Evolutionary conservation across 257 asterid genomes (phyloP).

Genomic region (Euphrasia confusa): DNA sequence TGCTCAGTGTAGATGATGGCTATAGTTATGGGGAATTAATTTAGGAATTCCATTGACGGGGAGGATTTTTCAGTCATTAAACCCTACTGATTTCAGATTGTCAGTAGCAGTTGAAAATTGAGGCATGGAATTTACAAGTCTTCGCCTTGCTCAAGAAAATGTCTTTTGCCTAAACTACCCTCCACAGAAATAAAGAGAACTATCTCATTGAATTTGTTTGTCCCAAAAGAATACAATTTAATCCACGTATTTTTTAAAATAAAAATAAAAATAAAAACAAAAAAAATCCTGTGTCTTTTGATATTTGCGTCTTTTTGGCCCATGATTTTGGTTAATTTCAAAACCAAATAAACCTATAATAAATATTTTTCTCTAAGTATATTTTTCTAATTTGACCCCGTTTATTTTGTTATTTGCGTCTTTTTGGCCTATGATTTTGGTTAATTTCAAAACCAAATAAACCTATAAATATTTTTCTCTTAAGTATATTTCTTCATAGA

Average conservation of each 20-base stretch:
- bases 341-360: too few species aligned
- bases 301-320: too few species aligned
- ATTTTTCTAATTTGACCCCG: slow-evolving; percentile 18
- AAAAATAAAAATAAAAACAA: too few species aligned
- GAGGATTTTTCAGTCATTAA: slow-evolving; percentile 2
- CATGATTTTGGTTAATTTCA: too few species aligned
- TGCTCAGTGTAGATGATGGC: background rate
- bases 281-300: too few species aligned
- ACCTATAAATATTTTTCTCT: background rate
- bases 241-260: too few species aligned
- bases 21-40: background rate
- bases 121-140: background rate
- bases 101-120: background rate
- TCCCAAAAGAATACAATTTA: too few species aligned
- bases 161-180: slow-evolving; percentile 1
- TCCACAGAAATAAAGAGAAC: background rate
- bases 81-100: background rate
- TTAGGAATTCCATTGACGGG: slow-evolving; percentile 1
- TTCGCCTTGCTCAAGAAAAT: background rate
- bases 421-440: background rate
- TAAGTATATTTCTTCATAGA: too few species aligned
- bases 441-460: background rate
- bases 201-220: background rate
- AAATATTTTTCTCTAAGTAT: too few species aligned
- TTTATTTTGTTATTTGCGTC: slow-evolving; percentile 2